phyloP scores from a whole-genome alignment of 2,329 filamentous ascomycete species.

The Penicillium palitans region DNA sequence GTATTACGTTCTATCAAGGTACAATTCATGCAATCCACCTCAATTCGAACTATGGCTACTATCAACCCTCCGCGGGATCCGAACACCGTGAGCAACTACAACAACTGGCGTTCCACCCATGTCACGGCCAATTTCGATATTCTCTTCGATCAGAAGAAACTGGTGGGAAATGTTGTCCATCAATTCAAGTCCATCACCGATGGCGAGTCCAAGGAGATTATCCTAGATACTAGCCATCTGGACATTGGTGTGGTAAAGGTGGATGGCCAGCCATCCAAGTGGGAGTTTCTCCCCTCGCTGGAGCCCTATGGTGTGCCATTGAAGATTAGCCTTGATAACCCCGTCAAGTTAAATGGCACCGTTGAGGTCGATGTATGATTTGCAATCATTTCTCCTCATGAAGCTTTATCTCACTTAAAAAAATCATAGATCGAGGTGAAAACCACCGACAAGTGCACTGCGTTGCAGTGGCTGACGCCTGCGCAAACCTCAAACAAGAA shows the following conservation, averaged over 20 bases:
- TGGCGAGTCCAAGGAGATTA: conserved; percentile 69
- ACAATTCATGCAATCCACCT: conserved; percentile 12
- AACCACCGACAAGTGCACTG: conserved; percentile 86
- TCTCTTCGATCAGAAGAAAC: conserved; percentile 75
- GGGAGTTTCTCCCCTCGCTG: conserved; percentile 67
- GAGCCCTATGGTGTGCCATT: conserved; percentile 65
- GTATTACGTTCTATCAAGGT: conserved; percentile 1
- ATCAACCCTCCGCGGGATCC: conserved; percentile 67
- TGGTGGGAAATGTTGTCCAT: conserved; percentile 75
- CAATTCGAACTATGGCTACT: conserved; percentile 40
- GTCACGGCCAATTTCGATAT: conserved; percentile 79
- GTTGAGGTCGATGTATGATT: conserved; percentile 50
- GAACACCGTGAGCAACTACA: conserved; percentile 89
- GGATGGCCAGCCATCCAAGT: conserved; percentile 64
- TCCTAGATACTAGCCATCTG: conserved; percentile 86
- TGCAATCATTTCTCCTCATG: background rate
- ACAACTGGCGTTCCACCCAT: conserved; percentile 80
- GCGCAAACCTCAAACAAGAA: conserved; percentile 94
- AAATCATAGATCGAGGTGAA: conserved; percentile 62
- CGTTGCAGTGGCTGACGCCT: conserved; percentile 91
- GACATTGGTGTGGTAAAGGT: conserved; percentile 71
- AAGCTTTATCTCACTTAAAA: conserved; percentile 4
- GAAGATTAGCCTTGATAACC: conserved; percentile 50
- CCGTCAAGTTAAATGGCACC: conserved; percentile 47
- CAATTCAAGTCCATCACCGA: conserved; percentile 75